Evolutionary conservation across 495 filamentous ascomycete species (phyloP).

Genomic region (Elaphomyces granulatus): DNA sequence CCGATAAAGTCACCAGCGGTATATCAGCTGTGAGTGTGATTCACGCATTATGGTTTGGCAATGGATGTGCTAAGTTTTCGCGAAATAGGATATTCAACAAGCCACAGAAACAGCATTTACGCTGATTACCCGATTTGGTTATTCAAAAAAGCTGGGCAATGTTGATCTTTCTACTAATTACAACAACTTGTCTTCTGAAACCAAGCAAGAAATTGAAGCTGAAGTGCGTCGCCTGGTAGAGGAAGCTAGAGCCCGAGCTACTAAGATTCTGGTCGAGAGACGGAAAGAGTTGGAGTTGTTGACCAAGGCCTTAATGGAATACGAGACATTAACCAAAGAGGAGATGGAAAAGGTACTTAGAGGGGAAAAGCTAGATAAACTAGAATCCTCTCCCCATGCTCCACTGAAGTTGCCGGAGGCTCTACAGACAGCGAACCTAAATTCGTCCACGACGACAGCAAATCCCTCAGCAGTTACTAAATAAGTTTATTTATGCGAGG

Average conservation of each 20-base stretch:
- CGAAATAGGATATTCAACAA: constrained; percentile 62
- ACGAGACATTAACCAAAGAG: constrained; percentile 75
- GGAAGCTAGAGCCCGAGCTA: constrained; percentile 62
- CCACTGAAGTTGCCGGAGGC: constrained; percentile 44
- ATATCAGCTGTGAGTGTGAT: constrained; percentile 51
- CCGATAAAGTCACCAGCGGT: constrained; percentile 75
- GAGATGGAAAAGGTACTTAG: constrained; percentile 80
- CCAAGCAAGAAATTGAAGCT: constrained; percentile 65
- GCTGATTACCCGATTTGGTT: constrained; percentile 77
- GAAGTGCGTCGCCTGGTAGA: constrained; percentile 80
- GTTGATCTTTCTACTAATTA: constrained; percentile 73
- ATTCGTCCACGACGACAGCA: constrained; percentile 10
- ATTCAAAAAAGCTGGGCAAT: constrained; percentile 78
- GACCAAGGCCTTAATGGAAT: constrained; percentile 80
- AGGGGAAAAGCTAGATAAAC: constrained; percentile 66
- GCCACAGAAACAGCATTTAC: constrained; percentile 68
- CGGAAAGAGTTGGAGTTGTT: constrained; percentile 73
- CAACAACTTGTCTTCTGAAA: constrained; percentile 65
- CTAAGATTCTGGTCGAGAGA: constrained; percentile 50
- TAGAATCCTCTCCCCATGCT: constrained; percentile 26
- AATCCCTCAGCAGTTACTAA: constrained; percentile 14
- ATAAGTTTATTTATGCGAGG: constrained; percentile 6
- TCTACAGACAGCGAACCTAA: constrained; percentile 18
- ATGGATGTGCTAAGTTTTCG: too few species aligned
- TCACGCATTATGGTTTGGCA: too few species aligned